Base-by-base conservation (phyloP, 768 basidiomycete species). In the Sutorius australiensis region DNA sequence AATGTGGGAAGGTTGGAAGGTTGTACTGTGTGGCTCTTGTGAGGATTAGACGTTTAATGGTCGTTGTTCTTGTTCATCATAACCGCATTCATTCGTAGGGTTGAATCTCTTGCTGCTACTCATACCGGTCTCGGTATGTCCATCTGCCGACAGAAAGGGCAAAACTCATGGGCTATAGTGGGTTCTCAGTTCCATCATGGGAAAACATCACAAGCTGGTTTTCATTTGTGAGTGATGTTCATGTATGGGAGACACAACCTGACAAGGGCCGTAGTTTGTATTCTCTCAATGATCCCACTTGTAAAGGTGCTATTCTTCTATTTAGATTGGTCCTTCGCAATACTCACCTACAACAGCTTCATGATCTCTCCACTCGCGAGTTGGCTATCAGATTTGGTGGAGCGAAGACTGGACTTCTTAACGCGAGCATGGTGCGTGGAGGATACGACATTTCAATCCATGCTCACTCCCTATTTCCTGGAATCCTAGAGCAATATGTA, bases 301-400 rank as follows among this genome's bases (percentile, higher is more conserved):
- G 89, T 91, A 46, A 85, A 87, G 72, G 86, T 87, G 24, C 24
- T 24, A 58, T 33, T 50, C 19, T 43, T 42, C 32, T 56, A 40
- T 24, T 38, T 19, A 17, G 1, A 17, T 36, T 19, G n/a, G 6
- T n/a, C 33, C 5, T 54, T 44, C 51, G 24, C 34, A 17, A 46
- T 6, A 41, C 21, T 65, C 33, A 62, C 19, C 4, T 46, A 8
- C 16, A 24, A 33, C 55, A 88, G 86, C 73, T 92, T 30, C 87
- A 93, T 57, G 92, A 92, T 55, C 75, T 92, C 39, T 80, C 81
- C 1, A 92, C 87, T 0, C 75, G 78, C 50, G 87, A 92, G 49
- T 71, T 95, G 12, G 80, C 90, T 10, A 69, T 83, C 9, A 80
- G 91, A 40, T 79, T 92, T 24, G 92, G 91, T 3, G 87, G 88